Evolutionary conservation across 176 grass and related monocot species (phyloP).

Genomic region (bread wheat (Triticum aestivum)): IWGSC_CS_RefSeq_v2.1 NC_057811.1:61369031-61369530

Average conservation of each 20-base stretch:
- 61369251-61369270: conserved; percentile 58
- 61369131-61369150: conserved; percentile 82
- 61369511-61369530: conserved; percentile 77
- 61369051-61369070: conserved; percentile 88
- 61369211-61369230: background rate
- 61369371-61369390: conserved; percentile 10
- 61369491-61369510: conserved; percentile 69
- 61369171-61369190: conserved; percentile 11
- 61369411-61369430: conserved; percentile 17
- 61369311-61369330: conserved; percentile 88
- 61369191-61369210: conserved; percentile 8
- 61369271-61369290: conserved; percentile 81
- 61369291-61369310: conserved; percentile 91
- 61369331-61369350: conserved; percentile 86
- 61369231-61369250: background rate
- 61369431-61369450: conserved; percentile 18
- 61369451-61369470: conserved; percentile 49
- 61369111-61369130: conserved; percentile 69
- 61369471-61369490: conserved; percentile 76
- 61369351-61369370: conserved; percentile 51
- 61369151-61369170: conserved; percentile 73
- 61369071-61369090: conserved; percentile 64
- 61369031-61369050: conserved; percentile 78
- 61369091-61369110: conserved; percentile 67
- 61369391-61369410: background rate